Evolutionary conservation across 1,284 basidiomycete genomes (phyloP).

Genomic region (Sporisorium scitamineum): DNA sequence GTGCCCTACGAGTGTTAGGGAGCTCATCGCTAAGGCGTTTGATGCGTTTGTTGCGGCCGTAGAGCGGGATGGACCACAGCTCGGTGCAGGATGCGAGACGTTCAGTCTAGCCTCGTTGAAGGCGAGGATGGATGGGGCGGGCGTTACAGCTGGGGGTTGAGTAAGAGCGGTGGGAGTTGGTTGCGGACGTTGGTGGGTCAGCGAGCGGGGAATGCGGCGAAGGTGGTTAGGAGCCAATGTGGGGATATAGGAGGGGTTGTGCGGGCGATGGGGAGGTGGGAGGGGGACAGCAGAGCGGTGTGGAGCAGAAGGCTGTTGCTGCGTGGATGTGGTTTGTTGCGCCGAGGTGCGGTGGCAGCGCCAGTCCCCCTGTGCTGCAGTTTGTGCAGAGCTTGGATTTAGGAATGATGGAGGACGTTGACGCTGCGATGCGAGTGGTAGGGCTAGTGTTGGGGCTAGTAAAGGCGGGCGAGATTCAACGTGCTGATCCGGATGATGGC

Average conservation of each 20-base stretch:
- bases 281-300: background rate
- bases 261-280: background rate
- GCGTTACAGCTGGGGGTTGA: constrained; percentile 17
- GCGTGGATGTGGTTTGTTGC: constrained; percentile 21
- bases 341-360: background rate
- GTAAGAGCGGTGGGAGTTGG: constrained; percentile 10
- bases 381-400: constrained; percentile 21
- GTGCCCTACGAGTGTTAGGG: constrained; percentile 28
- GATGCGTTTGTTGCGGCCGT: constrained; percentile 15
- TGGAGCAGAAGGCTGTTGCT: constrained; percentile 31
- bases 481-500: background rate
- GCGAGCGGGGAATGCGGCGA: background rate
- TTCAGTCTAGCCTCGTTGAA: constrained; percentile 25
- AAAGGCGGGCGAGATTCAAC: constrained; percentile 6
- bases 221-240: no score
- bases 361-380: background rate
- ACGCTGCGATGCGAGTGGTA: constrained; percentile 1
- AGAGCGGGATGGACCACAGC: background rate
- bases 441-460: constrained; percentile 13
- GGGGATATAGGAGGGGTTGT: no score
- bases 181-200: constrained; percentile 4
- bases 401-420: constrained; percentile 9
- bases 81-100: constrained; percentile 29
- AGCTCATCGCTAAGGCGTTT: constrained; percentile 21
- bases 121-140: constrained; percentile 30